phyloP scores from a whole-genome alignment of 345 rosid species.

The Syzygium jambos region DNA sequence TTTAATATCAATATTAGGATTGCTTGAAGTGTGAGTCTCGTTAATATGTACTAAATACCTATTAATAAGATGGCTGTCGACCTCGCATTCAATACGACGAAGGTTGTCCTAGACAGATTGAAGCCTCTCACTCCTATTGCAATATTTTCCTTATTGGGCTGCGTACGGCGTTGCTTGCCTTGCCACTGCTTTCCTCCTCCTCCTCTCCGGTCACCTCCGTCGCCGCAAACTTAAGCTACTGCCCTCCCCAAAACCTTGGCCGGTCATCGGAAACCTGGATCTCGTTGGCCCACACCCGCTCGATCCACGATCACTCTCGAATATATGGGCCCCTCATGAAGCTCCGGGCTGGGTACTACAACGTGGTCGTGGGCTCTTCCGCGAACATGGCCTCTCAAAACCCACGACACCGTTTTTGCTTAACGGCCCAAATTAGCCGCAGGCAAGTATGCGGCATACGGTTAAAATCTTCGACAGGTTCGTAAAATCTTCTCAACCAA shows the following conservation, averaged over 20 bases:
- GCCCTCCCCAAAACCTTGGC: slow-evolving; percentile 51
- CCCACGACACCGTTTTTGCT: slow-evolving; percentile 26
- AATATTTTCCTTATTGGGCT: not conserved
- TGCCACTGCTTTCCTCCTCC: slow-evolving; percentile 1
- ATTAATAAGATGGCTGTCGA: too few species aligned
- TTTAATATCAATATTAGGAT: too few species aligned
- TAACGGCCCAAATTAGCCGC: slow-evolving; percentile 35
- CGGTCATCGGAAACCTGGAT: slow-evolving; percentile 49
- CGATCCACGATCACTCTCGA: slow-evolving; percentile 33
- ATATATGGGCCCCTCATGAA: slow-evolving; percentile 45
- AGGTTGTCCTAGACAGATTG: too few species aligned
- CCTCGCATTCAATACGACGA: too few species aligned
- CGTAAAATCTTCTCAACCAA: slow-evolving; percentile 35
- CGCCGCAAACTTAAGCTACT: slow-evolving; percentile 24
- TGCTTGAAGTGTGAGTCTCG: too few species aligned
- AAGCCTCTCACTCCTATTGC: too few species aligned
- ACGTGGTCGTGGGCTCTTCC: slow-evolving; percentile 32
- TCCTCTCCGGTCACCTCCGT: slow-evolving; percentile 2
- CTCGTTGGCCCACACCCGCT: slow-evolving; percentile 37
- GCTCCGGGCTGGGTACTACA: slow-evolving; percentile 32
- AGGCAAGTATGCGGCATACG: slow-evolving; percentile 44
- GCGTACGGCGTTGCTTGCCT: slow-evolving; percentile 5
- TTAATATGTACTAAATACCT: too few species aligned
- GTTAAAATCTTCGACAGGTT: slow-evolving; percentile 49
- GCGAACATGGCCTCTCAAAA: slow-evolving; percentile 26